These are phyloP conservation scores for Sporormia fimetaria DNA, from an alignment of 495 filamentous ascomycete species.

Conservation along the genomic window DNA sequence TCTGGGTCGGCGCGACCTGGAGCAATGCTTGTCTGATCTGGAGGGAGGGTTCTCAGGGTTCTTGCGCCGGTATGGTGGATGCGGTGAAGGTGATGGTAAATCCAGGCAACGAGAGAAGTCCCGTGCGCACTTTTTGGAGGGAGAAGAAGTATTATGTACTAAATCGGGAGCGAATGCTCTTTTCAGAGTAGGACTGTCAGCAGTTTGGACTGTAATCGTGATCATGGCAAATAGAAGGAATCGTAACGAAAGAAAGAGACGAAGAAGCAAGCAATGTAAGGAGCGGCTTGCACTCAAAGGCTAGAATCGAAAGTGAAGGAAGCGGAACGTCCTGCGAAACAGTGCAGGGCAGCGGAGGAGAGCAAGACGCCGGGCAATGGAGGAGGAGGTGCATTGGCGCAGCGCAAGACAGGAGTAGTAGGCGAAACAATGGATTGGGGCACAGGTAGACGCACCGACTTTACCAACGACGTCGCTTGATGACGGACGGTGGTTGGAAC, in stretches of 20 bases:
- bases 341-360: neutral
- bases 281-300: neutral
- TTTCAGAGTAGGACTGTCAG: constrained; percentile 30
- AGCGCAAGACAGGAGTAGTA: no score
- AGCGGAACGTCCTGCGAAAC: neutral
- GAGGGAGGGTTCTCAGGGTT: constrained; percentile 12
- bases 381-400: no score
- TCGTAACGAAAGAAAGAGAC: neutral
- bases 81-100: neutral
- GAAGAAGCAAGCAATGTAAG: neutral
- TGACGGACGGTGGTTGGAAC: constrained; percentile 22
- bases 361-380: no score
- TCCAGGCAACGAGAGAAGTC: constrained; percentile 3
- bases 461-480: constrained; percentile 12
- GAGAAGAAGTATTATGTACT: constrained; percentile 23
- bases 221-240: neutral
- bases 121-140: constrained; percentile 24
- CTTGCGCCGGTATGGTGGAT: neutral
- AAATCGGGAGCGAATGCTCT: constrained; percentile 24
- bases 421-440: constrained; percentile 14
- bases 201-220: constrained; percentile 14
- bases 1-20: constrained; percentile 13
- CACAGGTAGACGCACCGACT: constrained; percentile 24
- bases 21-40: constrained; percentile 6
- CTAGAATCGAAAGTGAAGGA: no score